These are phyloP conservation scores for Sanghuangporus sanghuang DNA, from an alignment of 1,284 basidiomycete genomes.

Conservation along the genomic window DNA sequence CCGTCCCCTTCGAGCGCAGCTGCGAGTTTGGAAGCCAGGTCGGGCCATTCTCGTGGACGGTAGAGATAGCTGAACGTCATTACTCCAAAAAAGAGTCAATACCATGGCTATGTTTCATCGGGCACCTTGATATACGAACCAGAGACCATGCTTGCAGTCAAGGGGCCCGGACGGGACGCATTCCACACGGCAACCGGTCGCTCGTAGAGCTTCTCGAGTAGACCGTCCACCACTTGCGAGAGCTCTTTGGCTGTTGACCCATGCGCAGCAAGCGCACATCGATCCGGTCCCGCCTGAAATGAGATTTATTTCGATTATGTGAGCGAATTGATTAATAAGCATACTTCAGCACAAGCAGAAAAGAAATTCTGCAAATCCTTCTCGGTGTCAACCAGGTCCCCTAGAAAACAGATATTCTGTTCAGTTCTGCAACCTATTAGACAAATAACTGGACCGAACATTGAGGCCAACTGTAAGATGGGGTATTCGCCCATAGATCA, in stretches of 20 bases:
- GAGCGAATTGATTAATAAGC: not conserved
- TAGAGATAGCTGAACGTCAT: slow-evolving; percentile 22
- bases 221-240: slow-evolving; percentile 17
- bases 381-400: slow-evolving; percentile 24
- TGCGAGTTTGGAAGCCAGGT: slow-evolving; percentile 18
- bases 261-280: slow-evolving; percentile 22
- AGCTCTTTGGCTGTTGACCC: slow-evolving; percentile 18
- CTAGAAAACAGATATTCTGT: not conserved
- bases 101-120: not conserved
- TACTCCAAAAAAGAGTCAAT: not conserved
- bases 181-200: slow-evolving; percentile 21
- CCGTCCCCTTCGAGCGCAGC: slow-evolving; percentile 22
- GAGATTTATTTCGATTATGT: not conserved
- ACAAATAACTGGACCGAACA: slow-evolving; percentile 10
- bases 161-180: slow-evolving; percentile 21
- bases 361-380: slow-evolving; percentile 23
- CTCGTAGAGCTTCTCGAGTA: slow-evolving; percentile 20
- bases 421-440: not conserved
- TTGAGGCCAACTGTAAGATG: slow-evolving; percentile 20
- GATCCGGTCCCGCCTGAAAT: slow-evolving; percentile 23
- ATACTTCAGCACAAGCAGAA: slow-evolving; percentile 21
- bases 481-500: slow-evolving; percentile 21
- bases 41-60: slow-evolving; percentile 22
- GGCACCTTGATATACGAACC: slow-evolving; percentile 8
- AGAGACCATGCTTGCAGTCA: slow-evolving; percentile 22